A percentile compares a stretch with the other conserved stretches of the same genome.
Conservation (phyloP, 2,329 filamentous ascomycete species). For the Ophiosphaerella herpotricha region DNA sequence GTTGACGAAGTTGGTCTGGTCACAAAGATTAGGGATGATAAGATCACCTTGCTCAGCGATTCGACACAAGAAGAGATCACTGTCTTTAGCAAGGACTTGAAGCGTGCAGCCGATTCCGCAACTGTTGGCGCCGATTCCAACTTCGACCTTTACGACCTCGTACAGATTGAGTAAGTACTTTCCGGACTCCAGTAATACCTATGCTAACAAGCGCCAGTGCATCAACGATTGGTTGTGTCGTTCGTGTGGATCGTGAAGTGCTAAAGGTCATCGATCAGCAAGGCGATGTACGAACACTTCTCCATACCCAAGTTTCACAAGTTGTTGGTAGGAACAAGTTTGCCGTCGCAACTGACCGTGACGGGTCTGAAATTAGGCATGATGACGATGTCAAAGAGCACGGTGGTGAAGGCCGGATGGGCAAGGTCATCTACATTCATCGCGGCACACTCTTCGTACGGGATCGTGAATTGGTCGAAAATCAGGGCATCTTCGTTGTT, state of each 20-base stretch:
- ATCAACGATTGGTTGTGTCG: conserved; percentile 87
- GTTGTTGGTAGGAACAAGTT: conserved; percentile 81
- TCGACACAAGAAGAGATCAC: conserved; percentile 92
- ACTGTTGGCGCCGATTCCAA: conserved; percentile 84
- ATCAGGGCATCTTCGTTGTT: conserved; percentile 87
- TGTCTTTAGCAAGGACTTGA: conserved; percentile 95
- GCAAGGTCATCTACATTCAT: conserved; percentile 91
- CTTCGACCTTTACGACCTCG: conserved; percentile 89
- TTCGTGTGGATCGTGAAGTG: conserved; percentile 94
- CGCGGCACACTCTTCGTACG: conserved; percentile 90
- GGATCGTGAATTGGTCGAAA: conserved; percentile 81
- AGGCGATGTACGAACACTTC: conserved; percentile 76
- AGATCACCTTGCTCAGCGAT: conserved; percentile 90
- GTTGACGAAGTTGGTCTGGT: conserved; percentile 97
- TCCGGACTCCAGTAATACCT: background rate
- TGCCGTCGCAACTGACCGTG: conserved; percentile 88
- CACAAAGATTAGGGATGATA: conserved; percentile 88
- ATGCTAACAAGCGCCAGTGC: conserved; percentile 53
- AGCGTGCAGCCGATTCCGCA: conserved; percentile 90
- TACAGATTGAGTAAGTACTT: conserved; percentile 77
- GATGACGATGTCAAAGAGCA: conserved; percentile 93
- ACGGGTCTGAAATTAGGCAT: conserved; percentile 87
- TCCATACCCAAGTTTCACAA: conserved; percentile 91
- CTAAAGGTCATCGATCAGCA: conserved; percentile 90
- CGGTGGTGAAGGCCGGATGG: conserved; percentile 81